Conservation (phyloP, 768 basidiomycete genomes). For the Trametes elegans region DNA sequence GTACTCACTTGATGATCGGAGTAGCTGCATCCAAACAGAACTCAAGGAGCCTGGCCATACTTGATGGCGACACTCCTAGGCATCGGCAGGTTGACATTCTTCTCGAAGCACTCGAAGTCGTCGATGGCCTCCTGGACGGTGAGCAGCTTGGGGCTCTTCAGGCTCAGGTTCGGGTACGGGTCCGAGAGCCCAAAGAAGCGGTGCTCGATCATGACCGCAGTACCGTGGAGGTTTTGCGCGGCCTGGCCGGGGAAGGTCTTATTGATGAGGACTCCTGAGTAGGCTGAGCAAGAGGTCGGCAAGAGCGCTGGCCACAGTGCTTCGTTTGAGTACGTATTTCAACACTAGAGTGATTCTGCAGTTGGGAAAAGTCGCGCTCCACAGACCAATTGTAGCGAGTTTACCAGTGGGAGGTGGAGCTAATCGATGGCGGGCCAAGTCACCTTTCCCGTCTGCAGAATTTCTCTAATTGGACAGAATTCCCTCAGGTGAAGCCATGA, state of each 20-base stretch:
- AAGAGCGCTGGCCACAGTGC: neutral
- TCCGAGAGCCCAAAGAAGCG: constrained; percentile 74
- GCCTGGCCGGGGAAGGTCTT: constrained; percentile 59
- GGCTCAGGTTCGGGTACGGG: constrained; percentile 59
- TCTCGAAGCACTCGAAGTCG: constrained; percentile 65
- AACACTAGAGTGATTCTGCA: no score
- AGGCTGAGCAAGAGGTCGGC: constrained; percentile 16
- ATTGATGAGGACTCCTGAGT: constrained; percentile 56
- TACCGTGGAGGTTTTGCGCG: constrained; percentile 62
- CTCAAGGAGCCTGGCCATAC: constrained; percentile 46
- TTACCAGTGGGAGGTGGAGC: no score
- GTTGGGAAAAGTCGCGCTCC: no score
- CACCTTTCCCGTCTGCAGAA: no score
- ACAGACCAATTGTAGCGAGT: no score
- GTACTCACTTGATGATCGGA: constrained; percentile 54
- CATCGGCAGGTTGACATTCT: constrained; percentile 64
- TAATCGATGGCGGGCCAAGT: no score
- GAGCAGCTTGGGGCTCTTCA: constrained; percentile 52
- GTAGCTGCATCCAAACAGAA: constrained; percentile 41
- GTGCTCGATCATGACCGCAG: constrained; percentile 63
- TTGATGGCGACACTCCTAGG: constrained; percentile 57
- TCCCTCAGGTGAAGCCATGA: no score
- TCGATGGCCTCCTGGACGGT: constrained; percentile 74
- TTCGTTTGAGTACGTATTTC: neutral
- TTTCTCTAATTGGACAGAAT: no score